Evolutionary conservation across 2,329 filamentous ascomycete species (phyloP).

Genomic region (Calonectria leucothoes): DNA sequence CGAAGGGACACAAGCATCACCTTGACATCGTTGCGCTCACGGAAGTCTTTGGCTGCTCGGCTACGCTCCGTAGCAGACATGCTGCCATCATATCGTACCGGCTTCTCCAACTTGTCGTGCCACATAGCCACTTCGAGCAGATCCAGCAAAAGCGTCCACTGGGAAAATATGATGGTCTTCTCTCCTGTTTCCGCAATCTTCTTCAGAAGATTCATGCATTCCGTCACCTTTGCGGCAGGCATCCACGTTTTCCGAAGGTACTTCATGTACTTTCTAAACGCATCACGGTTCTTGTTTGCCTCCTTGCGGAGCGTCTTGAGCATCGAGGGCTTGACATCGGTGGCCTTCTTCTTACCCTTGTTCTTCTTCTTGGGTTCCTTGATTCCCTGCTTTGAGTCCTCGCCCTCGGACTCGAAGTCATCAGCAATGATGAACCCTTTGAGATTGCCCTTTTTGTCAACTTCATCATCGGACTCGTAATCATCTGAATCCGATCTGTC

Average conservation of each 20-base stretch:
- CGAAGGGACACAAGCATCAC: conserved; percentile 86
- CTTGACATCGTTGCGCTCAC: conserved; percentile 71
- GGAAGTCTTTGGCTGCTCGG: conserved; percentile 73
- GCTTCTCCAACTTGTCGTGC: conserved; percentile 70
- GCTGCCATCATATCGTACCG: conserved; percentile 81
- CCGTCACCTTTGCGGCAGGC: conserved; percentile 85
- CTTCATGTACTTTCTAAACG: conserved; percentile 76
- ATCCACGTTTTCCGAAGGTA: conserved; percentile 77
- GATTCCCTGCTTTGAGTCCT: conserved; percentile 36
- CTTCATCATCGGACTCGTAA: conserved; percentile 47
- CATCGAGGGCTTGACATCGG: conserved; percentile 62
- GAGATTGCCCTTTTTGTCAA: conserved; percentile 55
- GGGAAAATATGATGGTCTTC: conserved; percentile 81
- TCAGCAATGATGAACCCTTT: conserved; percentile 66
- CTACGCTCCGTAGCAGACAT: conserved; percentile 80
- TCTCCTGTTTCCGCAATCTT: conserved; percentile 71
- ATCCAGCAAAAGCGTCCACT: conserved; percentile 82
- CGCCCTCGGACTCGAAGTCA: conserved; percentile 44
- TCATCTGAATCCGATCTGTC: conserved; percentile 43
- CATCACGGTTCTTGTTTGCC: conserved; percentile 70
- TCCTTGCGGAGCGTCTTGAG: conserved; percentile 76
- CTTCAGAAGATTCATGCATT: conserved; percentile 78
- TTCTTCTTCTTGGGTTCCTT: conserved; percentile 30
- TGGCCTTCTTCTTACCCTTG: conserved; percentile 54
- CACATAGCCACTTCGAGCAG: conserved; percentile 79